Base-by-base conservation (phyloP, 352 stramenopile species). In the Phytophthora colocasiae region DNA sequence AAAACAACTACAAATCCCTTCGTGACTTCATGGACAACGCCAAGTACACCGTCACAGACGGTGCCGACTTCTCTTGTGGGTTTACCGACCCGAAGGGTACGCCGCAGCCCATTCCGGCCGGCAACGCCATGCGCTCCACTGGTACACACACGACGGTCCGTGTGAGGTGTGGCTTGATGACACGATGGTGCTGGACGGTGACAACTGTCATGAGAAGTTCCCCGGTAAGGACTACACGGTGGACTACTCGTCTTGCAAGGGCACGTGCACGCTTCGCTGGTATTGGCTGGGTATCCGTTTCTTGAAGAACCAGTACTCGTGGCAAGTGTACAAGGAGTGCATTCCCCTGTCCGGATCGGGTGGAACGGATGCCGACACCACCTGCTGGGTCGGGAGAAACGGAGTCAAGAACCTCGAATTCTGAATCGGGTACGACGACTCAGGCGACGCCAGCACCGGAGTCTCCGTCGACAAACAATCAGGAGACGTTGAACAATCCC, bases 321-420 rank as follows among this genome's bases (percentile, higher is more conserved):
- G 79, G 79, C 77, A 88, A 39, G 69, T 88, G 34, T 88, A 88
- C 71, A 88, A 88, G 75, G 73, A 55, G 4, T 83, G 77, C 49
- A 69, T 78, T 10, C 68, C 53, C 8, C 15, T 76, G 29, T 41
- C 62, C 1, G 51, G 58, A 12, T 53, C 58, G 14, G 46, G 56
- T 3, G 44, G 27, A 17, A 24, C 51, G 34, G 14, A 62, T 10
- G 17, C 31, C 31, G 31, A 36, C 41, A 6, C 46, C 54, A 5
- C 54, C 54, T 2, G 29, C 55, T 10, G 54, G 32, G 22, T 39
- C 43, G 31, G 39, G 39, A 26, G 31, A 36, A 10, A 36, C 9
- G 9, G 31, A 36, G 31, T 58, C 50, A 31, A 17, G 24, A 10
- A 49, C 43, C 8, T 11, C 12, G 36, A 17, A 41, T 14, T 41